Conservation (phyloP, 139 green algal genomes). For the Micromonas pusilla region DNA sequence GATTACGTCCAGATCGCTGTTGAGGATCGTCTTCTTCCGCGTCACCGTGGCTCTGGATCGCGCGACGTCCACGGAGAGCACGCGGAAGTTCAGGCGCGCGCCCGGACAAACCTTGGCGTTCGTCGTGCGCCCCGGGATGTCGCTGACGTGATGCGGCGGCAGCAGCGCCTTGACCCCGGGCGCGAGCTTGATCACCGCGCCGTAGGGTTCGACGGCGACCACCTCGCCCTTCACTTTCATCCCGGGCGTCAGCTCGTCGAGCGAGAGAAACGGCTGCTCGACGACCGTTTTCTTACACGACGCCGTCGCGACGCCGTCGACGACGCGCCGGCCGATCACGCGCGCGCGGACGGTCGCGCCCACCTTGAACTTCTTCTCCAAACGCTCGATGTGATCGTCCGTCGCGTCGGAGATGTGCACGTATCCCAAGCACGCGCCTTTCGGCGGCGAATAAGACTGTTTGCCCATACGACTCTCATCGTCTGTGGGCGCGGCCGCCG, state of each 20-base stretch:
- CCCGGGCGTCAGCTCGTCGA: conserved; percentile 33
- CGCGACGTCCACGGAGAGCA: conserved; percentile 26
- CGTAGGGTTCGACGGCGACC: conserved; percentile 45
- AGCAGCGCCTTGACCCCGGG: conserved; percentile 47
- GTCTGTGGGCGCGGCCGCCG: no score
- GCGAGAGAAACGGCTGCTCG: conserved; percentile 38
- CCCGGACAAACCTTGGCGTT: conserved; percentile 52
- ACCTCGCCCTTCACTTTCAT: conserved; percentile 56
- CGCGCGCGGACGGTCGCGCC: conserved; percentile 53
- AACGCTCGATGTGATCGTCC: conserved; percentile 58
- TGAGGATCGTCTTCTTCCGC: conserved; percentile 72
- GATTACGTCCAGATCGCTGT: conserved; percentile 27
- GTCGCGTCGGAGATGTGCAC: conserved; percentile 67
- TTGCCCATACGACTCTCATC: no score
- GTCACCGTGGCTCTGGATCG: conserved; percentile 50
- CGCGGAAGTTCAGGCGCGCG: conserved; percentile 41
- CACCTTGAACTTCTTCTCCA: conserved; percentile 53
- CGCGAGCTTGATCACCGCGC: conserved; percentile 53
- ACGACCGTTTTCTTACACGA: conserved; percentile 34
- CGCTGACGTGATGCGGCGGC: conserved; percentile 35
- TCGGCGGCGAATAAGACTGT: no score
- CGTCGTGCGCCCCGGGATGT: conserved; percentile 31
- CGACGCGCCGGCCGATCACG: conserved; percentile 70
- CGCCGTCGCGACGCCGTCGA: conserved; percentile 72
- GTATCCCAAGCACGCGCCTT: conserved; percentile 14